phyloP scores from a whole-genome alignment of 2,329 filamentous ascomycete species.

The Xylariales sp. region DNA sequence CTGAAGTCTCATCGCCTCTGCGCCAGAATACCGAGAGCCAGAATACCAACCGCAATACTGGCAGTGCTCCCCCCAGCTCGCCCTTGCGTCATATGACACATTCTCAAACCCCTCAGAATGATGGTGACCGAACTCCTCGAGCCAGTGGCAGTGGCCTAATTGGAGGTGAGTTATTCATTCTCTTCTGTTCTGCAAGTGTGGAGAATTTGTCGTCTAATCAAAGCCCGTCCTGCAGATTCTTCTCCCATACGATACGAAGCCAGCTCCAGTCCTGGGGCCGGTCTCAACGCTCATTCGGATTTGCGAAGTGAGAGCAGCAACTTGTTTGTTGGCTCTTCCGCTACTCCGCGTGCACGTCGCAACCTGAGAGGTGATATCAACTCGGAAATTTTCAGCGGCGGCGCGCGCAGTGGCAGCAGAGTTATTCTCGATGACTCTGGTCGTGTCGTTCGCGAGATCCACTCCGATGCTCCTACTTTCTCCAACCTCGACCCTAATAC shows the following conservation, averaged over 20 bases:
- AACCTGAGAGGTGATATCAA: conserved; percentile 78
- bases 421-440: conserved; percentile 58
- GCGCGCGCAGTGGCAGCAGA: conserved; percentile 46
- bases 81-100: conserved; percentile 56
- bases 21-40: conserved; percentile 54
- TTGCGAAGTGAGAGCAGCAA: conserved; percentile 80
- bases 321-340: conserved; percentile 70
- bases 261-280: conserved; percentile 79
- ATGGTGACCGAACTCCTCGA: conserved; percentile 67
- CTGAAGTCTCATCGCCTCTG: conserved; percentile 46
- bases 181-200: too few relatives aligned
- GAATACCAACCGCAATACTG: conserved; percentile 34
- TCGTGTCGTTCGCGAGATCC: conserved; percentile 51
- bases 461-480: conserved; percentile 58
- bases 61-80: conserved; percentile 51
- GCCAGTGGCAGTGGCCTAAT: conserved; percentile 52
- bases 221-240: too few relatives aligned
- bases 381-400: conserved; percentile 65
- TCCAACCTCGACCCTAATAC: conserved; percentile 71
- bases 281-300: conserved; percentile 60
- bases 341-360: conserved; percentile 50
- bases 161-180: conserved; percentile 51
- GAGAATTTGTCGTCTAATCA: too few relatives aligned
- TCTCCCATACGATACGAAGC: conserved; percentile 89
- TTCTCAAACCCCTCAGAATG: conserved; percentile 44